Base-by-base conservation (phyloP, 116 monocot genomes). In the Trichopus zeylanicus region DNA sequence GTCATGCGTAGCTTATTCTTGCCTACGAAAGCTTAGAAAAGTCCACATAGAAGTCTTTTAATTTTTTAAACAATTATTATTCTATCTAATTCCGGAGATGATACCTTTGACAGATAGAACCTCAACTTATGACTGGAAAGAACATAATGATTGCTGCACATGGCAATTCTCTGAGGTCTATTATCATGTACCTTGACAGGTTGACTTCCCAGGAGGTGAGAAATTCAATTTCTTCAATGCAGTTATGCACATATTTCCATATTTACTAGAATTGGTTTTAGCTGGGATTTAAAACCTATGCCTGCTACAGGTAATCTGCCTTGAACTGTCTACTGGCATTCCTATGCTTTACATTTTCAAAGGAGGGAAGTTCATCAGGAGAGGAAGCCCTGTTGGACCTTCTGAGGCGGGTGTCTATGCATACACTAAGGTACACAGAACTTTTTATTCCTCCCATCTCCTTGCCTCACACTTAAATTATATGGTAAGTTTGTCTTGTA, bases 271-370 rank as follows among this genome's bases (percentile, higher is more conserved):
- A 21, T 49, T 42, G 7, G 8, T 42, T 42, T n/a, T 20, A 49
- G 2, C 19, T 49, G 19, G 6, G 23, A 49, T 11, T 15, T 25
- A 26, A 28, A 28, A 27, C 18, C 29, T 48, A 18, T 47, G 35
- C 25, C 53, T 33, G 4, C 31, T 33, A 29, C 77, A 97, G 97
- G 97, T 97, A 31, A 97, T 91, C 49, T 87, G 67, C 61, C 77
- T 97, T 28, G 97, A 97, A 72, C 59, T 97, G 49, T 88, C 91
- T 39, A 97, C 97, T 60, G 97, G 97, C 47, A 85, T 97, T 57
- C 97, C 97, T 24, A 97, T 97, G 97, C 77, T 97, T 12, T 97
- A 97, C 70, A 91, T 97, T 62, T 87, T 79, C 65, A 91, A 91
- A 72, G 91, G 84, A 68, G 97, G 87, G 51, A 85, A 77, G 25